These are phyloP conservation scores for Hyaloscypha bicolor DNA, from an alignment of 495 filamentous ascomycete species.

Conservation along the genomic window DNA sequence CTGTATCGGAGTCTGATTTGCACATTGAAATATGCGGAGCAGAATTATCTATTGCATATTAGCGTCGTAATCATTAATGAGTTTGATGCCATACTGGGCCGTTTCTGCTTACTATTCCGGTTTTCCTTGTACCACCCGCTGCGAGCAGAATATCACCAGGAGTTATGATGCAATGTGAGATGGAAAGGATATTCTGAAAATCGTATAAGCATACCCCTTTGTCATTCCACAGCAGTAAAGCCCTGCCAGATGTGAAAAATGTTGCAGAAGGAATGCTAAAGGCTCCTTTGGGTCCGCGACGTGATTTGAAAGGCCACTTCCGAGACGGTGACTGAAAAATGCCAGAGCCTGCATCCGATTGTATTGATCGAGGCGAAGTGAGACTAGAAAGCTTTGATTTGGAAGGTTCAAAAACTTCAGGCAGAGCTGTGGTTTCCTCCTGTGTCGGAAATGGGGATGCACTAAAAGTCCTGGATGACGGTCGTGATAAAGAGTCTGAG, in stretches of 20 bases:
- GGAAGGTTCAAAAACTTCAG: constrained; percentile 8
- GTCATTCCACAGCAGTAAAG: constrained; percentile 14
- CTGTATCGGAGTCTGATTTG: constrained; percentile 2
- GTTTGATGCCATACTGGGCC: constrained; percentile 10
- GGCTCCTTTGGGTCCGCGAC: neutral
- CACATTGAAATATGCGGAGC: constrained; percentile 1
- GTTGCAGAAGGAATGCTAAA: constrained; percentile 1
- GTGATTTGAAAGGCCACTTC: constrained; percentile 13
- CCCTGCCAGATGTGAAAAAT: constrained; percentile 12
- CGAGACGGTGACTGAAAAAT: constrained; percentile 6
- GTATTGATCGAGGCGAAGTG: neutral
- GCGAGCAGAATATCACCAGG: constrained; percentile 11
- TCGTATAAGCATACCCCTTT: constrained; percentile 7
- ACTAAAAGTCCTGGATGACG: neutral
- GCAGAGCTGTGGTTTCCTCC: constrained; percentile 5
- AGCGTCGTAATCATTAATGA: neutral
- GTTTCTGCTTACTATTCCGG: neutral
- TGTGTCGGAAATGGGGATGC: constrained; percentile 5
- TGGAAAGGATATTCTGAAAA: constrained; percentile 2
- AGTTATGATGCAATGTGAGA: neutral
- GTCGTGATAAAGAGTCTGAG: neutral
- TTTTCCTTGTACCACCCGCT: constrained; percentile 10
- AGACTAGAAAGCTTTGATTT: constrained; percentile 6
- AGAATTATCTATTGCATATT: neutral
- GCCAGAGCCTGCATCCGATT: constrained; percentile 4